Evolutionary conservation across 2,329 filamentous ascomycete species (phyloP).

Genomic region (Chrysosporium queenslandicum): DNA sequence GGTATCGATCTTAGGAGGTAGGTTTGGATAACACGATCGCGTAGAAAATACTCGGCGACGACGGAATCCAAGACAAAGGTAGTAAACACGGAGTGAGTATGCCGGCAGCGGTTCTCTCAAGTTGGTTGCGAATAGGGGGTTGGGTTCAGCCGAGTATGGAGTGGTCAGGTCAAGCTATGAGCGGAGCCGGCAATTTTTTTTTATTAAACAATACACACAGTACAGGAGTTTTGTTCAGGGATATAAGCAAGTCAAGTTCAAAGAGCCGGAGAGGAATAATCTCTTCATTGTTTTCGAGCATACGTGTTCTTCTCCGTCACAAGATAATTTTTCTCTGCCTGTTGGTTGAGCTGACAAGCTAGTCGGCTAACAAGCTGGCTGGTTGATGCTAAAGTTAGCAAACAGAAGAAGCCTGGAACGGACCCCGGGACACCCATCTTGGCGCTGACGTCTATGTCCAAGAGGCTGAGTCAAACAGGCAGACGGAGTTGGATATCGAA

Average conservation of each 20-base stretch:
- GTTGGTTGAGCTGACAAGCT: too few species aligned
- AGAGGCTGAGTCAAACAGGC: not conserved
- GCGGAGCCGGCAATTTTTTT: not conserved
- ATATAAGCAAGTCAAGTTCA: not conserved
- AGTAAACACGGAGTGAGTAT: too few species aligned
- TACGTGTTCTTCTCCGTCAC: not conserved
- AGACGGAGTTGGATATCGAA: not conserved
- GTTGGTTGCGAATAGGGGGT: not conserved
- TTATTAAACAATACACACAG: not conserved
- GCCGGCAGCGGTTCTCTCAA: too few species aligned
- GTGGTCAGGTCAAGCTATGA: too few species aligned
- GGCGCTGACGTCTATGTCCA: slow-evolving; percentile 12
- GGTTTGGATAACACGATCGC: too few species aligned
- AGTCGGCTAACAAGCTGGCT: too few species aligned
- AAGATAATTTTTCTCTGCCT: not conserved
- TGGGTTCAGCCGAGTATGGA: too few species aligned
- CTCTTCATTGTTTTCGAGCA: not conserved
- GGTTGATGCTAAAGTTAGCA: not conserved
- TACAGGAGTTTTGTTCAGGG: not conserved
- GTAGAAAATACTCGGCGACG: too few species aligned
- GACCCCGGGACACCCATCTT: not conserved
- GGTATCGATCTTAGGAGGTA: too few species aligned
- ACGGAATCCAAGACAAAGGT: too few species aligned
- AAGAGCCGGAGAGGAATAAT: not conserved
- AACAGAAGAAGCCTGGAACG: not conserved